These are phyloP conservation scores for Suhomyces bokatorum DNA, from an alignment of 1,139 yeast genomes.

Conservation along the genomic window DNA sequence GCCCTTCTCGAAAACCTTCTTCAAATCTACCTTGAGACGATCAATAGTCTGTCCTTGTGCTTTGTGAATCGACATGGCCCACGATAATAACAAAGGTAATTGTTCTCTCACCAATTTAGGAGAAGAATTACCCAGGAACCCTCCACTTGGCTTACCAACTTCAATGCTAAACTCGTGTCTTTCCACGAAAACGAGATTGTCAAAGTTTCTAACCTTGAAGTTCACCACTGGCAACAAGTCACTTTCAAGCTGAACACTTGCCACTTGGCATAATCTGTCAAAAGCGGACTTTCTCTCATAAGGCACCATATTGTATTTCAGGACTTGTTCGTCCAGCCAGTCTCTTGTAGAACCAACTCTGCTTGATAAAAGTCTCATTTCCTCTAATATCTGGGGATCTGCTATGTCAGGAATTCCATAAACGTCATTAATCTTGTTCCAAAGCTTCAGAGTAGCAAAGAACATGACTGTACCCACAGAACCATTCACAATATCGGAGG, in stretches of 20 bases:
- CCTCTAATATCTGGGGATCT: conserved; percentile 27
- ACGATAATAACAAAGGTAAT: conserved; percentile 73
- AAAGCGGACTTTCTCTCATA: conserved; percentile 27
- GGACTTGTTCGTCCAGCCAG: conserved; percentile 49
- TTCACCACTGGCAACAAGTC: conserved; percentile 56
- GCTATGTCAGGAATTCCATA: conserved; percentile 24
- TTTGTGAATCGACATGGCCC: conserved; percentile 91
- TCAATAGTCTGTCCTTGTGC: conserved; percentile 90
- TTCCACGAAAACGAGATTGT: conserved; percentile 48
- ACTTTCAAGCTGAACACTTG: conserved; percentile 28
- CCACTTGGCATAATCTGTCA: conserved; percentile 32
- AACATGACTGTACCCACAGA: conserved; percentile 60
- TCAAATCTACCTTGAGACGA: conserved; percentile 72
- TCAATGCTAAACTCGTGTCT: conserved; percentile 72
- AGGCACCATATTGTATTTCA: conserved; percentile 28
- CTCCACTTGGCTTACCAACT: conserved; percentile 13
- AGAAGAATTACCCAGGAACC: conserved; percentile 3
- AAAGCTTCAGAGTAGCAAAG: conserved; percentile 48
- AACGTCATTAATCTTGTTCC: conserved; percentile 29
- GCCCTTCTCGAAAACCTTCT: conserved; percentile 77
- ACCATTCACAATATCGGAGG: conserved; percentile 54
- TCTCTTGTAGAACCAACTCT: conserved; percentile 26
- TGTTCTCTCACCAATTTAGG: conserved; percentile 56
- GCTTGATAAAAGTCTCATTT: conserved; percentile 28
- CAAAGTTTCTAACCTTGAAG: conserved; percentile 43